Evolutionary conservation across 805 yeast genomes (phyloP).

Genomic region (Nakazawaea holstii): DNA sequence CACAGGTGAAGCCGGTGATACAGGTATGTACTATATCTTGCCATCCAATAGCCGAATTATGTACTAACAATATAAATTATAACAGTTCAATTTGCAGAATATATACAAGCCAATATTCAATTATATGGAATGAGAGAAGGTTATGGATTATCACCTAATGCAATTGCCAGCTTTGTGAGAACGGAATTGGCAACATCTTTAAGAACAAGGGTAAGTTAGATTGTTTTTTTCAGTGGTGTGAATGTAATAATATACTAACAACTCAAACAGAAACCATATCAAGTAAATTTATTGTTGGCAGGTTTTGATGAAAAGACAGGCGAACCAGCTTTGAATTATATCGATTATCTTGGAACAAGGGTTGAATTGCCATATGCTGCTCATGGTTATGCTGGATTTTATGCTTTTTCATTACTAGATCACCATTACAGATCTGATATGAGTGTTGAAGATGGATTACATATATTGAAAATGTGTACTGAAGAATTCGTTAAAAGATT

Average conservation of each 20-base stretch:
- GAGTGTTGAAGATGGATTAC: slow-evolving; percentile 71
- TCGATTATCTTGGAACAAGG: slow-evolving; percentile 90
- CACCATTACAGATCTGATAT: slow-evolving; percentile 80
- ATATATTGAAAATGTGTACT: slow-evolving; percentile 66
- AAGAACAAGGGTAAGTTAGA: slow-evolving; percentile 63
- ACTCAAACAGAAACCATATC: slow-evolving; percentile 66
- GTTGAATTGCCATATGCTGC: slow-evolving; percentile 94
- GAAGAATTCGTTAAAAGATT: slow-evolving; percentile 76
- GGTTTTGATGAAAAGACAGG: slow-evolving; percentile 63
- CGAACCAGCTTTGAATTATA: slow-evolving; percentile 73
- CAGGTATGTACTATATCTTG: slow-evolving; percentile 31
- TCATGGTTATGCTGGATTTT: slow-evolving; percentile 98
- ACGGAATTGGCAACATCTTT: slow-evolving; percentile 81
- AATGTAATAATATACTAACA: neutral
- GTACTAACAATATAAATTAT: neutral
- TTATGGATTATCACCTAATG: slow-evolving; percentile 74
- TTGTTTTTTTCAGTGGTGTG: neutral
- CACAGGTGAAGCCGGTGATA: slow-evolving; percentile 96
- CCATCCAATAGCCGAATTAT: no score
- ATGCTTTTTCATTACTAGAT: slow-evolving; percentile 84
- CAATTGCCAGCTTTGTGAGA: slow-evolving; percentile 85
- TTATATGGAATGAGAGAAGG: slow-evolving; percentile 82
- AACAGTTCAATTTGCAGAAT: slow-evolving; percentile 83
- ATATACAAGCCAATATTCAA: slow-evolving; percentile 87
- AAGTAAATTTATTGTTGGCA: slow-evolving; percentile 85